Conservation (phyloP, 2,329 filamentous ascomycete species). For the Exophiala phaeomuriformis region DNA sequence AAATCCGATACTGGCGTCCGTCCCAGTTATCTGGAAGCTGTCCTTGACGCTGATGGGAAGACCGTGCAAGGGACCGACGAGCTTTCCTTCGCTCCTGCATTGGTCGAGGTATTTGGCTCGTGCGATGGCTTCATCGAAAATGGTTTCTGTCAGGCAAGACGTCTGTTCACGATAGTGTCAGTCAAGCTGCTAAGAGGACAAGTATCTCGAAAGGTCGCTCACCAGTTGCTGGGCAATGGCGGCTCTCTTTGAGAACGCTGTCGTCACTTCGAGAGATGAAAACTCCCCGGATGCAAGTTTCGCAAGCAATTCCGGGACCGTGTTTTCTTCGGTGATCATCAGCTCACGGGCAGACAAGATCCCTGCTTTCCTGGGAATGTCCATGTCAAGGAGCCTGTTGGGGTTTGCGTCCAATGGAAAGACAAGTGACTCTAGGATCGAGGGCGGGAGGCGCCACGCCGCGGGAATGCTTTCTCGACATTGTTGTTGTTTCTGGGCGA, state of each 20-base stretch:
- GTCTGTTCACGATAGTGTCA: conserved; percentile 5
- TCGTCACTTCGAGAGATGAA: conserved; percentile 25
- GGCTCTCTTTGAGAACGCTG: conserved; percentile 28
- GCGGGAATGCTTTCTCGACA: conserved; percentile 22
- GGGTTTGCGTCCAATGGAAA: conserved; percentile 21
- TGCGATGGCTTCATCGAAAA: conserved; percentile 28
- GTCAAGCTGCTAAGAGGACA: no score
- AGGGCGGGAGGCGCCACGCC: conserved; percentile 28
- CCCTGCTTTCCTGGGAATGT: conserved; percentile 36
- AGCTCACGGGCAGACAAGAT: conserved; percentile 41
- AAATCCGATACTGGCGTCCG: conserved; percentile 32
- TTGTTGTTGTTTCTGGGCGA: conserved; percentile 17
- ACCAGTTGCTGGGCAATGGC: conserved; percentile 27
- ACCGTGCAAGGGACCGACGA: conserved; percentile 30
- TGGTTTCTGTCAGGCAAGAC: conserved; percentile 30
- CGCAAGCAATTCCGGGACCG: conserved; percentile 35
- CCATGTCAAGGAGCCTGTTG: conserved; percentile 29
- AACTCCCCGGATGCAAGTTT: conserved; percentile 22
- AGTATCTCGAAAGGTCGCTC: no score
- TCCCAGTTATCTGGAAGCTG: conserved; percentile 27
- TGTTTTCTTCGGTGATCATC: conserved; percentile 44
- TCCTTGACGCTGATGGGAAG: conserved; percentile 33
- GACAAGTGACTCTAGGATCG: conserved; percentile 11
- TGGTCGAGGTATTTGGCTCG: conserved; percentile 28
- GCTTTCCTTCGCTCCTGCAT: conserved; percentile 25